phyloP scores from a whole-genome alignment of 345 rosid species.

The Lenwebbia sp. region DNA sequence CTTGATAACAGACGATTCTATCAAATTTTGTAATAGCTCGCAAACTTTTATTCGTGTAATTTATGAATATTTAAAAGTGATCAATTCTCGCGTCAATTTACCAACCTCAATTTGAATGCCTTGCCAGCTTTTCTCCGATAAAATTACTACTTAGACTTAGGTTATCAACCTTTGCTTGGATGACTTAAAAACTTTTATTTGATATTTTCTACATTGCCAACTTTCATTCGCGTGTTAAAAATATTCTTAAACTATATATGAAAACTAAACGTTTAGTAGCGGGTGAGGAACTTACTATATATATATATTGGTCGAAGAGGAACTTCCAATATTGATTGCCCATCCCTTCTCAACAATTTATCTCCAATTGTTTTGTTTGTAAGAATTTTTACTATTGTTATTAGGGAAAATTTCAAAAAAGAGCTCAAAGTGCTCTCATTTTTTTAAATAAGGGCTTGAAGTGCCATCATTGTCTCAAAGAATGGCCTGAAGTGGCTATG shows the following conservation, averaged over 20 bases:
- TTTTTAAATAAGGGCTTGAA: too few relatives aligned
- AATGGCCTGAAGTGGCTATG: too few relatives aligned
- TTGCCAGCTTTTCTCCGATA: neutral
- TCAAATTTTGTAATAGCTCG: neutral
- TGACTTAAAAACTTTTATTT: neutral
- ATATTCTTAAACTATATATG: neutral
- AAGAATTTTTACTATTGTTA: neutral
- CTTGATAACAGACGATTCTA: neutral
- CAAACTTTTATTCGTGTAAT: neutral
- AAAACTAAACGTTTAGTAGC: neutral
- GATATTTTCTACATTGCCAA: neutral
- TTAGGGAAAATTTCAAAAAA: too few relatives aligned
- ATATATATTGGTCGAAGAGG: too few relatives aligned
- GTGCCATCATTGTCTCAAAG: too few relatives aligned
- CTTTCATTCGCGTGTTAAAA: neutral
- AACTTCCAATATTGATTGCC: neutral
- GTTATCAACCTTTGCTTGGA: neutral
- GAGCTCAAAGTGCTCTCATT: too few relatives aligned
- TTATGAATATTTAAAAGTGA: neutral
- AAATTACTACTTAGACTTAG: neutral
- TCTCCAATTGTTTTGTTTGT: too few relatives aligned
- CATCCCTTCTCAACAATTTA: neutral
- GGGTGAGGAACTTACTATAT: too few relatives aligned
- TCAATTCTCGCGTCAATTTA: neutral
- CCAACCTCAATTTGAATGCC: neutral